phyloP scores from a whole-genome alignment of 2,329 filamentous ascomycete species.

The Penicillium sp. region DNA sequence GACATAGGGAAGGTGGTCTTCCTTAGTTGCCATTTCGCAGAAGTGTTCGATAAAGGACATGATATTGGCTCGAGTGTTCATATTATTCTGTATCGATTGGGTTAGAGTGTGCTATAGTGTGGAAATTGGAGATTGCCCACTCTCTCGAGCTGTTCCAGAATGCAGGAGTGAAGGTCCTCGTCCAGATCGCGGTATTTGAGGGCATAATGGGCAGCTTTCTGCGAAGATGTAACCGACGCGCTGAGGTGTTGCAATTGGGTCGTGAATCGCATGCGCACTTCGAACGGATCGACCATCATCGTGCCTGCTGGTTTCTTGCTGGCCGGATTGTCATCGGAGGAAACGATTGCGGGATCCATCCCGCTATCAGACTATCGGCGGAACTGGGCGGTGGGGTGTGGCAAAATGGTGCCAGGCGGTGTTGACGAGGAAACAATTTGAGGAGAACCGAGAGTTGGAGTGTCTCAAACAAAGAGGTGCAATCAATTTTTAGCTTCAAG shows the following conservation, averaged over 20 bases:
- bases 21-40: slow-evolving; percentile 76
- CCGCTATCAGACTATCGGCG: no score
- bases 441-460: no score
- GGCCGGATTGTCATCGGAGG: no score
- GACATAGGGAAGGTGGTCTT: slow-evolving; percentile 75
- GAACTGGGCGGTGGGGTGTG: slow-evolving; percentile 22
- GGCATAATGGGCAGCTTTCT: slow-evolving; percentile 92
- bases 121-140: slow-evolving; percentile 46
- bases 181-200: slow-evolving; percentile 91
- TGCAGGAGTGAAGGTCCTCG: slow-evolving; percentile 95
- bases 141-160: slow-evolving; percentile 88
- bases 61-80: slow-evolving; percentile 97
- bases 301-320: slow-evolving; percentile 2
- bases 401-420: slow-evolving; percentile 1
- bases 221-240: slow-evolving; percentile 80
- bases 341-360: no score
- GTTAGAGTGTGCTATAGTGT: slow-evolving; percentile 1
- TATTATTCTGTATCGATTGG: slow-evolving; percentile 64
- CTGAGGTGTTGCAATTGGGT: slow-evolving; percentile 84
- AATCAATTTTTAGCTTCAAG: no score
- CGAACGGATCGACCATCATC: slow-evolving; percentile 82
- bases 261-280: slow-evolving; percentile 97
- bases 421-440: background rate
- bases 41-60: slow-evolving; percentile 99
- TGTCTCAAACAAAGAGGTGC: no score